Conservation (phyloP, 2,329 filamentous ascomycete genomes). For the Trichophyton schoenleinii region DNA sequence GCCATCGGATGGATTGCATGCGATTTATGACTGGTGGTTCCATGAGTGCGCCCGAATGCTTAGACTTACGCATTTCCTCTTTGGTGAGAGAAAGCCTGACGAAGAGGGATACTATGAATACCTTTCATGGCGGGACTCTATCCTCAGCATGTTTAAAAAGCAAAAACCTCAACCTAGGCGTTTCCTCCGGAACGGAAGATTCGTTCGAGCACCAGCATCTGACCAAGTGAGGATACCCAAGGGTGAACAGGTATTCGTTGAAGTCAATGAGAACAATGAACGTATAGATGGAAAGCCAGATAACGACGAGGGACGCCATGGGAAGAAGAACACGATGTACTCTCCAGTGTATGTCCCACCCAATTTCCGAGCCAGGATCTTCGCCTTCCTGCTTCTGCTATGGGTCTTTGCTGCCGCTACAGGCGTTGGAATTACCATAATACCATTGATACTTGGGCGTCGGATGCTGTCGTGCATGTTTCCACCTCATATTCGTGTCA, state of each 20-base stretch:
- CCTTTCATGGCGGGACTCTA: slow-evolving; percentile 40
- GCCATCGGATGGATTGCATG: slow-evolving; percentile 69
- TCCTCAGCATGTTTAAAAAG: slow-evolving; percentile 27
- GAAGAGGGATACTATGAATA: slow-evolving; percentile 57
- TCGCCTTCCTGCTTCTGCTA: slow-evolving; percentile 74
- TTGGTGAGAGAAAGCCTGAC: slow-evolving; percentile 66
- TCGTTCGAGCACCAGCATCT: slow-evolving; percentile 83
- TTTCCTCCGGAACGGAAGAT: slow-evolving; percentile 61
- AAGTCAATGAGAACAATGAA: slow-evolving; percentile 56
- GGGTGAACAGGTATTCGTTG: slow-evolving; percentile 65
- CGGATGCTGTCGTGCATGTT: slow-evolving; percentile 61
- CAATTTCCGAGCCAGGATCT: slow-evolving; percentile 66
- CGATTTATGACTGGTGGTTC: slow-evolving; percentile 95
- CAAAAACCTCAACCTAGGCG: slow-evolving; percentile 13
- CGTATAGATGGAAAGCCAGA: slow-evolving; percentile 49
- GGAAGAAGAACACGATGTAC: slow-evolving; percentile 49
- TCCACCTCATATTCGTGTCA: slow-evolving; percentile 60
- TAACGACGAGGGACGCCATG: slow-evolving; percentile 45
- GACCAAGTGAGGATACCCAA: slow-evolving; percentile 93
- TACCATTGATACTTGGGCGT: slow-evolving; percentile 76
- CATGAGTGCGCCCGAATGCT: slow-evolving; percentile 66
- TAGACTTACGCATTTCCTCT: slow-evolving; percentile 82
- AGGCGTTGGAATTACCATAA: slow-evolving; percentile 71
- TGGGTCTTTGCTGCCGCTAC: slow-evolving; percentile 88
- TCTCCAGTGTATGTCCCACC: slow-evolving; percentile 72